Percentiles rank a stretch among this genome's conserved stretches.
Evolutionary conservation across 805 yeast genomes (phyloP).

Genomic region (Zygotorulaspora sp.): DNA sequence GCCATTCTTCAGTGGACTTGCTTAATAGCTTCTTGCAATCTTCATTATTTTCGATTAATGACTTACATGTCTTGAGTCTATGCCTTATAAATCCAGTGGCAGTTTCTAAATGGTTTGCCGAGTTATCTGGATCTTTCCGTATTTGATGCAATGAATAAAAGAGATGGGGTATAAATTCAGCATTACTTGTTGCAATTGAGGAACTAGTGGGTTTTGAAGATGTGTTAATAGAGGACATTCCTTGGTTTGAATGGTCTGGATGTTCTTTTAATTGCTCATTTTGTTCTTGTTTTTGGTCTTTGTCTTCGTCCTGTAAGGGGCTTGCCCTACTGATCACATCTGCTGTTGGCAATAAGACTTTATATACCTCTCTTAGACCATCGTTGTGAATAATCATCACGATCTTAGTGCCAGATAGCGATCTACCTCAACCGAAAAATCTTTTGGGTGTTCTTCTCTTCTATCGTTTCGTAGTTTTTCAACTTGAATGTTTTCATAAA

Average conservation of each 20-base stretch:
- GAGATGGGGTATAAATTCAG: constrained; percentile 34
- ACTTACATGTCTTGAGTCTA: constrained; percentile 30
- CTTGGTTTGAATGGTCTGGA: background rate
- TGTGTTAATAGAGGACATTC: constrained; percentile 1
- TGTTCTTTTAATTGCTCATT: background rate
- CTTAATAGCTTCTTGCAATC: constrained; percentile 24
- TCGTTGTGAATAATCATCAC: constrained; percentile 13
- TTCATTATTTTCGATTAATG: constrained; percentile 30
- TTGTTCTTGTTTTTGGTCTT: constrained; percentile 2
- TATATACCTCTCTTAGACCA: constrained; percentile 13
- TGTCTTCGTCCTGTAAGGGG: background rate
- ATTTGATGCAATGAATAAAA: constrained; percentile 32
- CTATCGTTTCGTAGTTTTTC: no score
- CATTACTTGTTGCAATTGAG: constrained; percentile 9
- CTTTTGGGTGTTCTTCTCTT: no score
- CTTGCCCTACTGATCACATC: background rate
- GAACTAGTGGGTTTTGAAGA: constrained; percentile 5
- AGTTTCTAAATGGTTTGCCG: constrained; percentile 30
- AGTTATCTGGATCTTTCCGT: constrained; percentile 32
- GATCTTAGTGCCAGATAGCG: no score
- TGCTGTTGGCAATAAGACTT: constrained; percentile 11
- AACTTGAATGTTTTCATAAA: no score
- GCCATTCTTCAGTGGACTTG: constrained; percentile 32
- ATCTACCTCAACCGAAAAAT: no score
- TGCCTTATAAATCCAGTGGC: constrained; percentile 33